Conservation (phyloP, 805 yeast species). For the Saccharomycopsis guyanensis region DNA sequence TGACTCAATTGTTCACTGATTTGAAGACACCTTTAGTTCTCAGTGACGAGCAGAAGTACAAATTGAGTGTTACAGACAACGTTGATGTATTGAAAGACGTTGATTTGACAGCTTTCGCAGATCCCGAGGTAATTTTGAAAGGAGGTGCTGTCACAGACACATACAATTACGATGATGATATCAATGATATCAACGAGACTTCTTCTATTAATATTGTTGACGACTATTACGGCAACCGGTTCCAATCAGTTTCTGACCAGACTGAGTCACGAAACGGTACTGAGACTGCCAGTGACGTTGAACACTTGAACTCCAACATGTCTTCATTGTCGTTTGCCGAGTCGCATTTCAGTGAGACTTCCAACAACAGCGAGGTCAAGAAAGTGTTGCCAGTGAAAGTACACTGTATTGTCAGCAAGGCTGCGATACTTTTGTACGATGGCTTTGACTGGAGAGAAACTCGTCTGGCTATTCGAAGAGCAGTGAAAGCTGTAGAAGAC, state of each 20-base stretch:
- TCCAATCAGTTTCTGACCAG: neutral
- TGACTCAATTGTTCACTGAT: slow-evolving; percentile 61
- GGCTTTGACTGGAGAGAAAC: slow-evolving; percentile 92
- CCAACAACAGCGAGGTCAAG: no score
- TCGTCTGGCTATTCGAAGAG: slow-evolving; percentile 53
- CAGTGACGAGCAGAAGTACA: slow-evolving; percentile 52
- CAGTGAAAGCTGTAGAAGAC: slow-evolving; percentile 54
- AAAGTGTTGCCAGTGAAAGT: slow-evolving; percentile 27
- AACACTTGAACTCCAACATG: neutral
- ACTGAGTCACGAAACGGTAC: slow-evolving; percentile 19
- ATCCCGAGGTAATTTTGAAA: neutral
- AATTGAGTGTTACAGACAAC: slow-evolving; percentile 29
- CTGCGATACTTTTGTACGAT: slow-evolving; percentile 54
- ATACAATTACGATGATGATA: neutral
- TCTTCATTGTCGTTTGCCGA: slow-evolving; percentile 20
- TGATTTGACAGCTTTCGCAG: slow-evolving; percentile 28
- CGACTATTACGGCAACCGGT: slow-evolving; percentile 22
- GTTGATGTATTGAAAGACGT: slow-evolving; percentile 29
- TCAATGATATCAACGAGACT: neutral
- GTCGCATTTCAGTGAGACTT: slow-evolving; percentile 20
- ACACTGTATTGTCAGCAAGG: slow-evolving; percentile 30
- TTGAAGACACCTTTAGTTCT: slow-evolving; percentile 61
- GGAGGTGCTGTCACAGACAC: neutral
- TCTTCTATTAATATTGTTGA: slow-evolving; percentile 24
- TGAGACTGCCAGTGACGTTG: slow-evolving; percentile 8